Conservation (phyloP, 2,329 filamentous ascomycete genomes). For the Endocalyx cinctus region DNA sequence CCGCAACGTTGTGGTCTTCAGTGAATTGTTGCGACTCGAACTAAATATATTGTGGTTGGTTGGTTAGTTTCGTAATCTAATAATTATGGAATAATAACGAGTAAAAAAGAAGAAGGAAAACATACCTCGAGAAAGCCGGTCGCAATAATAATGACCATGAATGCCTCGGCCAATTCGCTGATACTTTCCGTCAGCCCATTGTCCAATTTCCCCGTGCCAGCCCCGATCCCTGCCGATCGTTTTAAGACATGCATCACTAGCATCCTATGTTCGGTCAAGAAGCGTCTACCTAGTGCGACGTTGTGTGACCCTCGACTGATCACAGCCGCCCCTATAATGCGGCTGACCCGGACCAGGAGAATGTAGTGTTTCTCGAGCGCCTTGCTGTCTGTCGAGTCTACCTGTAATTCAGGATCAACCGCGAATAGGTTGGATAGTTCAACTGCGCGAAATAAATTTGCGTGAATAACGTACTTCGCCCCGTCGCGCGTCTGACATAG, state of each 20-base stretch:
- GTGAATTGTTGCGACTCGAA: too few species aligned
- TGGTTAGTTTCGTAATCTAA: too few species aligned
- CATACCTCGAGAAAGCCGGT: constrained; percentile 81
- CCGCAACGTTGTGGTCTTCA: too few species aligned
- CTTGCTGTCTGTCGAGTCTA: constrained; percentile 63
- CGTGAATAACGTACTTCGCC: constrained; percentile 81
- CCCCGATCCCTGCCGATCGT: constrained; percentile 73
- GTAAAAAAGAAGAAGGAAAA: too few species aligned
- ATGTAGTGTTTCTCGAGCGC: constrained; percentile 79
- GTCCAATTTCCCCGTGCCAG: constrained; percentile 32
- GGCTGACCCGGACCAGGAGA: constrained; percentile 73
- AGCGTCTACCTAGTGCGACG: constrained; percentile 71
- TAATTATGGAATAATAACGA: too few species aligned
- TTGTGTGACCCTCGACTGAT: constrained; percentile 80
- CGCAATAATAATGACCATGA: constrained; percentile 75
- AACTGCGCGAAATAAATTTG: constrained; percentile 78
- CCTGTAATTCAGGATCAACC: constrained; percentile 87
- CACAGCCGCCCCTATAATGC: constrained; percentile 77
- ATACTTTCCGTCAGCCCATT: constrained; percentile 55
- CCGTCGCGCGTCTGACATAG: constrained; percentile 81
- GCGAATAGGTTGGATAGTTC: constrained; percentile 81
- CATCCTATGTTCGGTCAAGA: constrained; percentile 76
- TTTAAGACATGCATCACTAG: constrained; percentile 89
- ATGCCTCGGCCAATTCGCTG: constrained; percentile 76
- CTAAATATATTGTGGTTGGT: too few species aligned